Evolutionary conservation across 768 basidiomycete genomes (phyloP), one percentile per base, ranked within the genome.

Genomic region (Tremella yokohamensis): DNA sequence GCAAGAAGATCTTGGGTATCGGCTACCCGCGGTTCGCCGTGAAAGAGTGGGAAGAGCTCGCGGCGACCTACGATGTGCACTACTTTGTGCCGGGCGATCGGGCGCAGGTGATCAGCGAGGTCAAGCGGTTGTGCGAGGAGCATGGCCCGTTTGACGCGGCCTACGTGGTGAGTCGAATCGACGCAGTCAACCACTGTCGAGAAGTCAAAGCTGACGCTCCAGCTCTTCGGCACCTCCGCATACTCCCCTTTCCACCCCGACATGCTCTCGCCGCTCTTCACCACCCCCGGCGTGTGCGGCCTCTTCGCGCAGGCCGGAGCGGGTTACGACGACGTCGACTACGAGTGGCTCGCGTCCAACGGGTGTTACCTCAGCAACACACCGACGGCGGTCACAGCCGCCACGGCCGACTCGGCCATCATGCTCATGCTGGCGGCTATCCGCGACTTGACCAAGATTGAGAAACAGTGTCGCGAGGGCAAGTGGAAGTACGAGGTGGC

Each of bases 231-330:
- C 16, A 48, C 50, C 9, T 45, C 52, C 47, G 45, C 42, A 6
- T 60, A 38, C 45, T 55, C 44, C n/a, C 53, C 45, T 6, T 60
- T 49, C 51, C 29, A 62, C 20, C 44, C 20, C 2, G 63, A 65
- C 56, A 49, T 65, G 52, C 60, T 65, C 19, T 20, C 8, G 15
- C 63, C 63, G 1, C 49, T 65, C 15, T 52, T 65, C 51, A 26
- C 19, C 4, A 24, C 44, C 18, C 58, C 63, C 11, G 63, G 63
- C 16, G 24, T 29, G 19, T 65, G 63, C 24, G 63, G 63, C 12
- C 34, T 65, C 20, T 65, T 47, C 45, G 63, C 63, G n/a, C 63
- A 65, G 51, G 63, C 60, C 9, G 63, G 63, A 1, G 63, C 63
- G 12, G 63, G 63, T 15, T 65, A 65, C 50, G 63, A 64, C 47